Evolutionary conservation across 805 yeast species (phyloP).

Genomic region (Cyberlindnera suaveolens): DNA sequence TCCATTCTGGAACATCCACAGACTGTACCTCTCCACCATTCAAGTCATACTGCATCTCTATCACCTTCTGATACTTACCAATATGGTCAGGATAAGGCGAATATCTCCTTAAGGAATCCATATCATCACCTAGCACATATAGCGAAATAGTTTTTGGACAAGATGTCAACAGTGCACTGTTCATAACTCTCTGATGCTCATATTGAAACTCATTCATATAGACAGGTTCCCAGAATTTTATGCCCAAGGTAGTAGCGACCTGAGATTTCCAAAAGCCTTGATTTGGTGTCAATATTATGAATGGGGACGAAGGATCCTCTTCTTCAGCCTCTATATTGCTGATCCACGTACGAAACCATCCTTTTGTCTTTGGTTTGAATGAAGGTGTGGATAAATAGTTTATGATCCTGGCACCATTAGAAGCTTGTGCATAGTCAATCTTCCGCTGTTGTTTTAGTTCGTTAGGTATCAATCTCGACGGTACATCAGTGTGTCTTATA

Average conservation of each 20-base stretch:
- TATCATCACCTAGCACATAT: slow-evolving; percentile 20
- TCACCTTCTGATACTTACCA: slow-evolving; percentile 4
- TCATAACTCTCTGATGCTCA: slow-evolving; percentile 30
- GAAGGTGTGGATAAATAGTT: slow-evolving; percentile 30
- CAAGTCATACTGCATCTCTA: slow-evolving; percentile 9
- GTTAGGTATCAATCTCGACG: slow-evolving; percentile 4
- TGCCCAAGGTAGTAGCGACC: slow-evolving; percentile 21
- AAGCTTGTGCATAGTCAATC: slow-evolving; percentile 8
- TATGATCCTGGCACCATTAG: slow-evolving; percentile 29
- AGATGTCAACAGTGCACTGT: slow-evolving; percentile 32
- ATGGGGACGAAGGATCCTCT: slow-evolving; percentile 13
- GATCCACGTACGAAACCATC: not conserved
- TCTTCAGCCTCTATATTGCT: not conserved
- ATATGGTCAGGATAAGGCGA: not conserved
- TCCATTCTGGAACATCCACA: slow-evolving; percentile 25
- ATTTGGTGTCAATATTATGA: slow-evolving; percentile 15
- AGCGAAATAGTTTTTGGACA: slow-evolving; percentile 32
- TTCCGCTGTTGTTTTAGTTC: not conserved
- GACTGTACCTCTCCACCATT: slow-evolving; percentile 20
- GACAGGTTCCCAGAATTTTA: slow-evolving; percentile 33
- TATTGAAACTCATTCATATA: slow-evolving; percentile 31
- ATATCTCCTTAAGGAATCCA: not conserved
- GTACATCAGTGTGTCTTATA: slow-evolving; percentile 1
- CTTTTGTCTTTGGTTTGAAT: slow-evolving; percentile 18
- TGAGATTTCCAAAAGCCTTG: slow-evolving; percentile 23